Base-by-base conservation (phyloP, 2,329 filamentous ascomycete genomes). In the Huntiella bhutanensis region DNA sequence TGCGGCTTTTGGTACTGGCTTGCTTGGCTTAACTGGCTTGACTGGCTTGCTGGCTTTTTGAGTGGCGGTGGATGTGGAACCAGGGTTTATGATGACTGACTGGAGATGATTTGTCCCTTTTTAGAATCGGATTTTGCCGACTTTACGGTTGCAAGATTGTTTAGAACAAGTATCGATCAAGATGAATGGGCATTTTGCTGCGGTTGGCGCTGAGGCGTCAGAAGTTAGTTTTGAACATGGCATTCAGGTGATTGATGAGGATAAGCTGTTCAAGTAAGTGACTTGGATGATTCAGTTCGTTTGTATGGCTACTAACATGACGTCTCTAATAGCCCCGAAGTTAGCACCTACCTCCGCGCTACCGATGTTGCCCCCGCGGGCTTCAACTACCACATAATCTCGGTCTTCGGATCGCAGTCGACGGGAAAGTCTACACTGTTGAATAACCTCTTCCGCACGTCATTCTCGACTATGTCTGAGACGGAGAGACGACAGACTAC, bases 341-440 rank as follows among this genome's bases (percentile, higher is more conserved):
- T 98, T 56, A 80, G 78, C 57, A 75, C 77, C 49, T 98, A 98
- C 62, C 76, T 98, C 54, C 72, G 75, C 54, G 67, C 77, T 53
- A 83, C 86, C 60, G 71, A 82, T 57, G 77, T 94, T 55, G 82
- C 85, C 54, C 77, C 83, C 51, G 78, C 87, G 52, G 91, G 91
- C 58, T 98, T 98, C 75, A 94, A 96, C 67, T 98, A 98, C 66
- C 91, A 98, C 64, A 76, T 98, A 59, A 95, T 98, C 60, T 95
- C 88, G 57, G 91, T 98, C 57, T 98, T 98, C 62, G 91, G 91
- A 38, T 96, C 88, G 49, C 91, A 98, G 69, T 96, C 91, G 16
- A 98, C 91, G 33, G 91, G 91, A 55, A 98, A 98, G 67, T 96
- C 91, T 40, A 98, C 91, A 4, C 73, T 98, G 40, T 77, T 98